These are phyloP conservation scores for Sporopachydermia cereana DNA, from an alignment of 1,139 yeast genomes.

Conservation along the genomic window DNA sequence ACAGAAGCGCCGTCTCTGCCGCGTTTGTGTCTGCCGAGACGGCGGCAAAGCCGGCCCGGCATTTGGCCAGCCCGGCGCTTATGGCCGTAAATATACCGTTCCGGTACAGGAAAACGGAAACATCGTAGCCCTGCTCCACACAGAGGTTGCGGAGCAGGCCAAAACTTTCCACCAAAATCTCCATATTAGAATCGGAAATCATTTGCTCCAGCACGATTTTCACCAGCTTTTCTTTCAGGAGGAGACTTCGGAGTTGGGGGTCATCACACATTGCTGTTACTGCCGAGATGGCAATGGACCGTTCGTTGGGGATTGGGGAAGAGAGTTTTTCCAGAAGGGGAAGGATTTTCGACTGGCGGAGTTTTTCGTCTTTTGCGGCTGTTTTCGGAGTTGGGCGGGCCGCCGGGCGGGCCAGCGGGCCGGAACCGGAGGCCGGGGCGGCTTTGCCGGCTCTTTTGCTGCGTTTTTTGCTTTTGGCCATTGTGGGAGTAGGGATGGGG, in stretches of 20 bases:
- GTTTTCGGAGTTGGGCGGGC: slow-evolving; percentile 14
- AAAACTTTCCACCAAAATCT: slow-evolving; percentile 66
- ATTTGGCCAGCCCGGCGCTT: slow-evolving; percentile 37
- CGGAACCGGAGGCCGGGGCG: slow-evolving; percentile 39
- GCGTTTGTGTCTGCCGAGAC: slow-evolving; percentile 21
- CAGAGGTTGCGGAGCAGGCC: slow-evolving; percentile 73
- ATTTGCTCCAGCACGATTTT: slow-evolving; percentile 52
- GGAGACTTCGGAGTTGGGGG: slow-evolving; percentile 42
- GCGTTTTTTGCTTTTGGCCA: slow-evolving; percentile 71
- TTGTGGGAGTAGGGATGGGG: too few species aligned
- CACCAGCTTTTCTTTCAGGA: slow-evolving; percentile 62
- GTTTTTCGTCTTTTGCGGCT: slow-evolving; percentile 34
- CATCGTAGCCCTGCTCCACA: slow-evolving; percentile 83
- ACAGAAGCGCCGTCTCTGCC: slow-evolving; percentile 34
- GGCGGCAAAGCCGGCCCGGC: slow-evolving; percentile 35
- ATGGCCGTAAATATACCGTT: slow-evolving; percentile 60
- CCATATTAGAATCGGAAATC: slow-evolving; percentile 56
- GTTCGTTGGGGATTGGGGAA: slow-evolving; percentile 56
- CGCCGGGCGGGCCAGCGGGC: slow-evolving; percentile 13
- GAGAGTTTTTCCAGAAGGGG: slow-evolving; percentile 59
- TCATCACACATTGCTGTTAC: slow-evolving; percentile 66
- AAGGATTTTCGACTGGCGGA: slow-evolving; percentile 44
- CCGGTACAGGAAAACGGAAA: slow-evolving; percentile 66
- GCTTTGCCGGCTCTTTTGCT: slow-evolving; percentile 45
- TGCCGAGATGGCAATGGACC: slow-evolving; percentile 68